Conservation (phyloP, 208 protist genomes). For the Crithidia brevicula region DNA sequence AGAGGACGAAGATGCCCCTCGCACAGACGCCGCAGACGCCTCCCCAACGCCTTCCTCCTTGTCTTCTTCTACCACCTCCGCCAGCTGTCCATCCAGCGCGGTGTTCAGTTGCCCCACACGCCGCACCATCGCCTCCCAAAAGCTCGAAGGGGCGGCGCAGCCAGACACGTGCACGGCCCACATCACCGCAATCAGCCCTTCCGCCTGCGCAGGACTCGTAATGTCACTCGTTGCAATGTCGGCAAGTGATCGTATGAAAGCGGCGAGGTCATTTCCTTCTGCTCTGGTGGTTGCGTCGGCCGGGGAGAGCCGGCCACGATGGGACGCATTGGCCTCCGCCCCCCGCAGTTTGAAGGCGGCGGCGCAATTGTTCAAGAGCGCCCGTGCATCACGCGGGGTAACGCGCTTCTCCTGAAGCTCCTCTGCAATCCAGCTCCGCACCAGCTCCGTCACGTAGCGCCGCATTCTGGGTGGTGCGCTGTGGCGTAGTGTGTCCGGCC, state of each 20-base stretch:
- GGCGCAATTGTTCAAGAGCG: slow-evolving; percentile 44
- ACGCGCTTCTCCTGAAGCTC: slow-evolving; percentile 31
- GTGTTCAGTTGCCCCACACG: slow-evolving; percentile 60
- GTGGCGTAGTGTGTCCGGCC: slow-evolving; percentile 40
- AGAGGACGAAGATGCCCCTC: not conserved
- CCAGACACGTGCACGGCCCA: slow-evolving; percentile 55
- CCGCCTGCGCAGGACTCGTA: slow-evolving; percentile 28
- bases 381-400: slow-evolving; percentile 41
- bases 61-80: not conserved
- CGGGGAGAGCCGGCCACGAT: not conserved
- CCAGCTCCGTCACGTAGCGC: slow-evolving; percentile 38
- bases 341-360: slow-evolving; percentile 25
- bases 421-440: slow-evolving; percentile 54
- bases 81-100: slow-evolving; percentile 29
- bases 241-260: slow-evolving; percentile 60
- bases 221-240: slow-evolving; percentile 45
- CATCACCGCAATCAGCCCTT: slow-evolving; percentile 69
- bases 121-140: slow-evolving; percentile 58
- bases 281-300: not conserved
- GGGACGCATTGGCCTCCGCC: not conserved
- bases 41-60: no score
- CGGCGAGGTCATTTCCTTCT: not conserved
- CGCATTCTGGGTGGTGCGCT: slow-evolving; percentile 31
- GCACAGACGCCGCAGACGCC: no score
- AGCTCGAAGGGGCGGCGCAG: slow-evolving; percentile 54